Percentiles rank a stretch among this genome's conserved stretches.
phyloP scores from a whole-genome alignment of 306 rosid genomes.

The Acacia crassicarpa region DNA sequence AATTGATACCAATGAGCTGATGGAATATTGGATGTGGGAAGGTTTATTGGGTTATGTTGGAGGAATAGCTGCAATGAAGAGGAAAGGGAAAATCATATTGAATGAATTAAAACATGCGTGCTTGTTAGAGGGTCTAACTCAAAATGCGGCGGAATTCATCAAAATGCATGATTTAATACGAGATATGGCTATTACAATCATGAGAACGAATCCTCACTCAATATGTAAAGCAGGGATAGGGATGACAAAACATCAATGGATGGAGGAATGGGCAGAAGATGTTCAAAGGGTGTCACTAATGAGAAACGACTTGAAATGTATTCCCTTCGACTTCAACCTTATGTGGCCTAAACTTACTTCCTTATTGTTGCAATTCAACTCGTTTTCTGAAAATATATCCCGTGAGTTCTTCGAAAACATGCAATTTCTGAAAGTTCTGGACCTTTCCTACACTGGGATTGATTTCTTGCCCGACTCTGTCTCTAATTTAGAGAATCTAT shows the following conservation, averaged over 20 bases:
- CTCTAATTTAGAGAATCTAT: constrained; percentile 1
- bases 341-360: neutral
- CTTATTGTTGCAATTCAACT: neutral
- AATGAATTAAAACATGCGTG: neutral
- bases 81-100: neutral
- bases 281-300: neutral
- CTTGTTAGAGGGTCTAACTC: neutral
- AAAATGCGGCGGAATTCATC: neutral
- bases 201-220: neutral
- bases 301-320: constrained; percentile 2
- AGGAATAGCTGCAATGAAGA: neutral
- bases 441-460: constrained; percentile 3
- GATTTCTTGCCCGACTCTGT: neutral
- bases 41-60: neutral
- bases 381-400: neutral
- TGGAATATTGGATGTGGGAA: constrained; percentile 1
- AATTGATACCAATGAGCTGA: constrained; percentile 1
- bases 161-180: neutral
- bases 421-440: neutral
- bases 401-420: neutral
- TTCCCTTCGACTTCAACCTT: neutral
- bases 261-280: neutral
- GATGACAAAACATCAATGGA: neutral
- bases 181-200: neutral
- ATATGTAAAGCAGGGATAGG: neutral